Base-by-base conservation (phyloP, 306 rosid genomes). In the Phaseolus lunatus region DNA sequence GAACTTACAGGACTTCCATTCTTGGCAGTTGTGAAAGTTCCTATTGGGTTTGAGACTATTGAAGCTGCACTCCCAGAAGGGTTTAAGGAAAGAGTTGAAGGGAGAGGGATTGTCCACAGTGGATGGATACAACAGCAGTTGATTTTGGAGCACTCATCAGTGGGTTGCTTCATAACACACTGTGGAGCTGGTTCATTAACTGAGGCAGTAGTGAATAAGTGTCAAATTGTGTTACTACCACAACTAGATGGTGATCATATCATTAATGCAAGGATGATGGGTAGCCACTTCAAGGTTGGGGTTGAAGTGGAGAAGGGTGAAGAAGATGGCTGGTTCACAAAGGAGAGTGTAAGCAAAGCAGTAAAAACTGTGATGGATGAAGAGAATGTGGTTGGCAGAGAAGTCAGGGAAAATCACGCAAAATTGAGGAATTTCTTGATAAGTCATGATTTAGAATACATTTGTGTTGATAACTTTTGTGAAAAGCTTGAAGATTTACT, bases 161-260 rank as follows among this genome's bases (percentile, higher is more conserved):
- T 90, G 8, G 96, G 95, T 10, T 92, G 96, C 78, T 90, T 88
- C 45, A 67, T 92, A n/a, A 92, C 97, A 5, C 97, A 89, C 2
- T 88, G 93, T 56, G 97, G 93, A 11, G 74, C 90, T 0, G 91
- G 90, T 44, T 88, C 91, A 0, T 16, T 85, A 26, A 56, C 82
- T 0, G 93, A 92, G 86, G 90, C 78, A 7, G 24, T 92, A 3
- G 44, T 85, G 27, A 88, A 19, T 11, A 67, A 19, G 61, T 88
- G 89, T 43, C 93, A 81, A 47, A 10, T 89, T 24, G 93, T 92
- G 39, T 23, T 89, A 48, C n/a, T 91, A 1, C 91, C 91, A 2
- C 73, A 61, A 0, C 1, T 31, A 1, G 73, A 22, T 1, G 7
- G 47, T 5, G 97, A 91, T 66, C 86, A 86, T 0, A n/a, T 85